Conservation (phyloP, 2,329 filamentous ascomycete genomes). For the Botryotinia calthae region DNA sequence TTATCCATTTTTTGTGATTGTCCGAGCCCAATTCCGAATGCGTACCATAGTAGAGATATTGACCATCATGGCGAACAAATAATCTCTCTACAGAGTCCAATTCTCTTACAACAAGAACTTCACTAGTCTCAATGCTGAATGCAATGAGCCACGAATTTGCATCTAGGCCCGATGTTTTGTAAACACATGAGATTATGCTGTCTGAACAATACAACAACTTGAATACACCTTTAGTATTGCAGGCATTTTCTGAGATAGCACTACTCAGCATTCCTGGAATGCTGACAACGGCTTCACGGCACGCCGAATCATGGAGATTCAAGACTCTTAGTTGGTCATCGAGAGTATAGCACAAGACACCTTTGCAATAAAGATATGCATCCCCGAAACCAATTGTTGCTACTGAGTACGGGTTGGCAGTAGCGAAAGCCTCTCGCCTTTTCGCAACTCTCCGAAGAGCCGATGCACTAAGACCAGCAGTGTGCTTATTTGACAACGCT, state of each 20-base stretch:
- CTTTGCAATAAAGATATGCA: conserved; percentile 60
- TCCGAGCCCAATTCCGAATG: conserved; percentile 54
- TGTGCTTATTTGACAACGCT: conserved; percentile 26
- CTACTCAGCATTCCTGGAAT: conserved; percentile 45
- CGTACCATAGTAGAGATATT: conserved; percentile 65
- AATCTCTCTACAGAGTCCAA: conserved; percentile 53
- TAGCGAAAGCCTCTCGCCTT: conserved; percentile 57
- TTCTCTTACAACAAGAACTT: conserved; percentile 44
- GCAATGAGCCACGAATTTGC: conserved; percentile 53
- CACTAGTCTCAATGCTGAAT: conserved; percentile 43
- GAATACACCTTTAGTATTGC: conserved; percentile 46
- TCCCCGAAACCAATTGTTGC: conserved; percentile 59
- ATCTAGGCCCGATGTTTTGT: conserved; percentile 43
- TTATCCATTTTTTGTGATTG: conserved; percentile 60
- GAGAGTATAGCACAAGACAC: conserved; percentile 62
- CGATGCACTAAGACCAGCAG: conserved; percentile 43
- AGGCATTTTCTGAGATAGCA: conserved; percentile 41
- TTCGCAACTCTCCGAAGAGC: conserved; percentile 61
- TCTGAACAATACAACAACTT: conserved; percentile 56
- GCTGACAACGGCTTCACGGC: conserved; percentile 55
- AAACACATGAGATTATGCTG: conserved; percentile 57
- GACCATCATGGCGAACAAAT: conserved; percentile 63
- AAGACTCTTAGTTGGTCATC: conserved; percentile 55
- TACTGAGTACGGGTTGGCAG: conserved; percentile 60
- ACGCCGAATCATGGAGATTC: conserved; percentile 51